Evolutionary conservation across 768 basidiomycete species (phyloP).

Genomic region (Tephrocybe sp.): DNA sequence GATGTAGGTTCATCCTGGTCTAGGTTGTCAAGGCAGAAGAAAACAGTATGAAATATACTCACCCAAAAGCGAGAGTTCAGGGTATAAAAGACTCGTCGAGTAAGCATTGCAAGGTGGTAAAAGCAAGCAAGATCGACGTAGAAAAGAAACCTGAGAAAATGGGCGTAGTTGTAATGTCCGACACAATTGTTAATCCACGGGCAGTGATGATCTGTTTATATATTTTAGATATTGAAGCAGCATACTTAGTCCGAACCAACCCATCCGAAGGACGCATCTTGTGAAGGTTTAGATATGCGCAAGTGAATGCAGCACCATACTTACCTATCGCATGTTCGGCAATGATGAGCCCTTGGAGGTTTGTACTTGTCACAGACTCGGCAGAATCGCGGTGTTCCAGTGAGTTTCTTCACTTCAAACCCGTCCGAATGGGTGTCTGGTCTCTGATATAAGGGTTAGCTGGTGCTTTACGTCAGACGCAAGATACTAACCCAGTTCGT

Average conservation of each 20-base stretch:
- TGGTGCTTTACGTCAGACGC: not conserved
- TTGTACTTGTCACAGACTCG: conserved; percentile 83
- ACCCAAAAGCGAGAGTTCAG: conserved; percentile 52
- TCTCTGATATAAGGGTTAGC: conserved; percentile 41
- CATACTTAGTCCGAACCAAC: conserved; percentile 34
- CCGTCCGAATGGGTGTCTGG: conserved; percentile 73
- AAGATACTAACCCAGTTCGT: conserved; percentile 60
- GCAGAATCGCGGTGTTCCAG: conserved; percentile 82
- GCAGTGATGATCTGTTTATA: conserved; percentile 74
- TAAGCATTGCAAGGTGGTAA: conserved; percentile 87
- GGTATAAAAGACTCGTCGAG: conserved; percentile 52
- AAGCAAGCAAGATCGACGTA: conserved; percentile 88
- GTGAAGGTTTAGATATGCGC: conserved; percentile 4
- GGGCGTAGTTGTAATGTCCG: conserved; percentile 86
- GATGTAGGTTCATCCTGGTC: conserved; percentile 65
- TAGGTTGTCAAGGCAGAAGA: not conserved
- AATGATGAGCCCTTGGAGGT: conserved; percentile 91
- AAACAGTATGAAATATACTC: conserved; percentile 17
- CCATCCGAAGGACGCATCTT: conserved; percentile 89
- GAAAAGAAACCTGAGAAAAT: conserved; percentile 89
- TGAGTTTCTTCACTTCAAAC: conserved; percentile 88
- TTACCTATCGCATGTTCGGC: conserved; percentile 79
- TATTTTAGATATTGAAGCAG: conserved; percentile 4
- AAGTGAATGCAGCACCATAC: conserved; percentile 18
- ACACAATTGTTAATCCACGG: conserved; percentile 96